A percentile compares a stretch with the other conserved stretches of the same genome.
These are phyloP conservation scores for Sequoia sempervirens DNA, from an alignment of 75 land plant genomes.

Conservation along the genomic window DNA sequence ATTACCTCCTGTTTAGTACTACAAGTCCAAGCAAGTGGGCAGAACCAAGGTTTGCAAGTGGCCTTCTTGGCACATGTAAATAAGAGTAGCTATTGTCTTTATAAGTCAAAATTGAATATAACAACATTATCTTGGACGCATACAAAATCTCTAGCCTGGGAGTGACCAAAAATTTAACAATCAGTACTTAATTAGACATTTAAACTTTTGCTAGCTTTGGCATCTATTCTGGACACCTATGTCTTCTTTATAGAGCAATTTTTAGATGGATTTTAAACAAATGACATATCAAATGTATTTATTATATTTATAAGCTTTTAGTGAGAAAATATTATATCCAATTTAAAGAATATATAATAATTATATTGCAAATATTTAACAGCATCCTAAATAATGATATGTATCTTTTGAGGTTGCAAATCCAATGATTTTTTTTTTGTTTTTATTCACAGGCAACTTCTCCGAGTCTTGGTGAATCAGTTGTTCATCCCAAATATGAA, in stretches of 20 bases:
- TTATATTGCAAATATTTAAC: background rate
- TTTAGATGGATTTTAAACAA: background rate
- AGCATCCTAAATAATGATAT: background rate
- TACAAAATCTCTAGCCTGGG: background rate
- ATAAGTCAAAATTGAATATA: background rate
- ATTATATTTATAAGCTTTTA: background rate
- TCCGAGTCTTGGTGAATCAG: background rate
- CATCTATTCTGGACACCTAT: background rate
- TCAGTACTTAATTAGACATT: background rate
- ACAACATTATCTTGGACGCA: background rate
- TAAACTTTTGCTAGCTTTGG: background rate
- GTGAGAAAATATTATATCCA: background rate
- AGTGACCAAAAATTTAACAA: background rate
- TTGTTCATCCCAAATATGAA: slow-evolving; percentile 2
- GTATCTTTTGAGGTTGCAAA: background rate
- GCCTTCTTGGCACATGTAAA: background rate
- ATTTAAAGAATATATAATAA: background rate
- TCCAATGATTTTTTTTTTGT: background rate
- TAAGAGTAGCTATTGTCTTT: background rate
- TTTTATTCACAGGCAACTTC: slow-evolving; percentile 11
- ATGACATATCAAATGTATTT: background rate
- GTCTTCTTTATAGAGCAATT: background rate
- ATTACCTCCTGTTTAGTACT: background rate
- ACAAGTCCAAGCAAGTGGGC: background rate
- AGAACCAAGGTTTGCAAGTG: background rate